A percentile compares a stretch with the other conserved stretches of the same genome.
Evolutionary conservation across 805 yeast species (phyloP).

Genomic region (Wickerhamiella kazuoi): DNA sequence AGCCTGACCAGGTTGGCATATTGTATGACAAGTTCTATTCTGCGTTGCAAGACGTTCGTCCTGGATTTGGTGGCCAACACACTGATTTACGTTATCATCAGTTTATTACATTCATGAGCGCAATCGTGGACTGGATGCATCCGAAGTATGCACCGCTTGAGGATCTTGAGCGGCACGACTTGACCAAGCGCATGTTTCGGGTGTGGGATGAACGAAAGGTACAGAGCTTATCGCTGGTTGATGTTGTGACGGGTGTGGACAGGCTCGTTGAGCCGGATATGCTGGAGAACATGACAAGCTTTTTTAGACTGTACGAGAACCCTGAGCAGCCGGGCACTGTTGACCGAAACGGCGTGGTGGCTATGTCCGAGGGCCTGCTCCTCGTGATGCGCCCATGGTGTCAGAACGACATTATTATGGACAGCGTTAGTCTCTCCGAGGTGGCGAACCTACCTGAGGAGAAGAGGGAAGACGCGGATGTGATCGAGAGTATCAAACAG

Average conservation of each 20-base stretch:
- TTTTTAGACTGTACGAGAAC: slow-evolving; percentile 58
- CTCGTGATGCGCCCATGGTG: slow-evolving; percentile 76
- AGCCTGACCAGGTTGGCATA: slow-evolving; percentile 41
- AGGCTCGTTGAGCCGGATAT: slow-evolving; percentile 52
- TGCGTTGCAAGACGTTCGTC: slow-evolving; percentile 44
- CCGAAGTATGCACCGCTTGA: slow-evolving; percentile 16
- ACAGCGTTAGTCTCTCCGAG: slow-evolving; percentile 36
- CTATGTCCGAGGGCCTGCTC: slow-evolving; percentile 72
- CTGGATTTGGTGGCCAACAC: slow-evolving; percentile 28
- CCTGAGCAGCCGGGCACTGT: slow-evolving; percentile 37
- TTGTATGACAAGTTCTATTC: slow-evolving; percentile 74
- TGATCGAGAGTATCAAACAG: slow-evolving; percentile 9
- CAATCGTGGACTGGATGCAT: slow-evolving; percentile 57
- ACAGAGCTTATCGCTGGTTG: slow-evolving; percentile 43
- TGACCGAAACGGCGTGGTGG: slow-evolving; percentile 61
- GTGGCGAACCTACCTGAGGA: slow-evolving; percentile 24
- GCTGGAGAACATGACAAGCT: slow-evolving; percentile 60
- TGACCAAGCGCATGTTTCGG: slow-evolving; percentile 45
- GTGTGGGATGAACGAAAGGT: slow-evolving; percentile 48
- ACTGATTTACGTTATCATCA: slow-evolving; percentile 60
- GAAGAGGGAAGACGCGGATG: slow-evolving; percentile 39
- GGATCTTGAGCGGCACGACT: slow-evolving; percentile 22
- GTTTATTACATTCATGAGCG: slow-evolving; percentile 57
- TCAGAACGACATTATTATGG: slow-evolving; percentile 43
- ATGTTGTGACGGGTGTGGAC: slow-evolving; percentile 58